These are phyloP conservation scores for Colletotrichum sidae DNA, from an alignment of 2,329 filamentous ascomycete species.

Conservation along the genomic window DNA sequence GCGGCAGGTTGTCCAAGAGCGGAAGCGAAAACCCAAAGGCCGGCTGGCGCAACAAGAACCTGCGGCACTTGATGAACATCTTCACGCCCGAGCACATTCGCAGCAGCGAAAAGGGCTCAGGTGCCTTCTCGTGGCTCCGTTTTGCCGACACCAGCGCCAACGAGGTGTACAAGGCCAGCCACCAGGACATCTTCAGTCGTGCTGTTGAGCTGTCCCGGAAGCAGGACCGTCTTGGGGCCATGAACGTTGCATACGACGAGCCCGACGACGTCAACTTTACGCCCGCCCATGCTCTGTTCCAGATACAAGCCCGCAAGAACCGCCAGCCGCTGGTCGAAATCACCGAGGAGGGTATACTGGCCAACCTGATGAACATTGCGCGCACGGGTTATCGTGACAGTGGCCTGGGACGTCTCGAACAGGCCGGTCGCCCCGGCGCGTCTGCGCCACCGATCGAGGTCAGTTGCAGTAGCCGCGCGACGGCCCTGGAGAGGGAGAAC, in stretches of 20 bases:
- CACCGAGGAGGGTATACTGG: slow-evolving; percentile 78
- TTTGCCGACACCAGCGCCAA: slow-evolving; percentile 82
- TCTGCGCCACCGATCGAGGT: slow-evolving; percentile 89
- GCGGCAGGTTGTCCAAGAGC: slow-evolving; percentile 79
- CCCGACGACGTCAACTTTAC: slow-evolving; percentile 70
- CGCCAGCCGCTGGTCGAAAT: slow-evolving; percentile 75
- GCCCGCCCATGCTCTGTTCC: slow-evolving; percentile 83
- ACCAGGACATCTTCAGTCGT: slow-evolving; percentile 78
- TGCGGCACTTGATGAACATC: slow-evolving; percentile 88
- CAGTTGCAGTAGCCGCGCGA: slow-evolving; percentile 75
- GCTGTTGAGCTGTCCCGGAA: slow-evolving; percentile 70
- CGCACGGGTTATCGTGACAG: slow-evolving; percentile 72
- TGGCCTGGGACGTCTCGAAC: slow-evolving; percentile 83
- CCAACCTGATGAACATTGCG: slow-evolving; percentile 83
- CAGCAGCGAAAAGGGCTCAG: slow-evolving; percentile 68
- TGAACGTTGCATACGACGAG: slow-evolving; percentile 79
- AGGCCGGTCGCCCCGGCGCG: slow-evolving; percentile 81
- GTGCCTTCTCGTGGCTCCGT: slow-evolving; percentile 88
- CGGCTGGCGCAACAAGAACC: slow-evolving; percentile 82
- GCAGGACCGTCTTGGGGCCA: slow-evolving; percentile 70
- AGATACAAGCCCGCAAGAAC: slow-evolving; percentile 78
- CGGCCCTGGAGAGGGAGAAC: slow-evolving; percentile 75
- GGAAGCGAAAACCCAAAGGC: slow-evolving; percentile 79
- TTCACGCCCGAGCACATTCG: slow-evolving; percentile 85
- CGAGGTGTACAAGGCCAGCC: slow-evolving; percentile 78